Base-by-base conservation (phyloP, 129 eudicot species). In the Escallonia herrerae region DNA sequence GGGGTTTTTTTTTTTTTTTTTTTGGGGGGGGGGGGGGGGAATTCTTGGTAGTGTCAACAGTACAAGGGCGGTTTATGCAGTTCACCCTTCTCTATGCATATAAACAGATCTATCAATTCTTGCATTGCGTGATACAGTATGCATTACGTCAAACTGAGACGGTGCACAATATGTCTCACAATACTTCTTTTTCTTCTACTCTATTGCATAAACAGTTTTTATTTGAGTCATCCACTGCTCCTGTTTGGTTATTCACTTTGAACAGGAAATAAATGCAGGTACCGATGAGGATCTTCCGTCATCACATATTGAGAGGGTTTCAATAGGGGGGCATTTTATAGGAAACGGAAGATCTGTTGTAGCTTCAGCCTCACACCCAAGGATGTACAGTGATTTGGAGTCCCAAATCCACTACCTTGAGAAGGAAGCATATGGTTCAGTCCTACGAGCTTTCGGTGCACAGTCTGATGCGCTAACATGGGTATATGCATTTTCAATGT, bases 391-490 rank as follows among this genome's bases (percentile, higher is more conserved):
- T 74, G 95, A 89, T 65, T 86, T 93, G 96, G 95, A 93, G 64
- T 69, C 73, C 37, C 85, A 89, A 80, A 93, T 93, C 72, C 99
- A 93, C 80, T 76, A 78, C 69, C 95, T 93, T 73, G 99, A 93
- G 68, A 90, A 85, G 75, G 85, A 86, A 72, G 99, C 99, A 55
- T 93, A 93, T 75, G 73, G 82, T 66, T 84, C 99, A 71, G 90
- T 93, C 43, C 83, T 93, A 52, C 81, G 95, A 72, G 99, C 99
- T 68, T 93, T 93, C 69, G 86, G 89, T 80, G 99, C 99, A 33
- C 99, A 93, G 70, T 93, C 99, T 60, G 96, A 93, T 79, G 99
- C 96, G 56, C 86, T 93, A 66, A 74, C 96, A 71, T 93, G 96
- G 99, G 99, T 91, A 85, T 51, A 61, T 65, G n/a, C 4, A 49